phyloP scores from a whole-genome alignment of 106 monocot species.

The Allium cepa region DNA sequence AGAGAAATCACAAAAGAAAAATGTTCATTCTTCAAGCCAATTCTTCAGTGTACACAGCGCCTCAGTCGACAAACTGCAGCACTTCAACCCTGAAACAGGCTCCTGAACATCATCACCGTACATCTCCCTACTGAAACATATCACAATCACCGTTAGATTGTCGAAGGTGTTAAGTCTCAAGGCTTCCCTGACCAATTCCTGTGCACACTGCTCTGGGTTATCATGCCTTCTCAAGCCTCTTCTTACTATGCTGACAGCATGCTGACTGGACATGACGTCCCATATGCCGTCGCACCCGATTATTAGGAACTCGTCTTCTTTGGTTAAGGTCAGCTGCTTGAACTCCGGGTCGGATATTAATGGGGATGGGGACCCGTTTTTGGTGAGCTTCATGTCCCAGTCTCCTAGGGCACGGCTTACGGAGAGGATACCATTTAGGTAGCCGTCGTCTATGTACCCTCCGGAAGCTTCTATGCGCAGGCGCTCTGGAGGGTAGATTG shows the following conservation, averaged over 20 bases:
- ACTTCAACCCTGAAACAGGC: constrained; percentile 11
- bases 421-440: constrained; percentile 59
- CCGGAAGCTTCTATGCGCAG: constrained; percentile 34
- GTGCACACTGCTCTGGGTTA: constrained; percentile 46
- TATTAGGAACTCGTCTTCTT: constrained; percentile 65
- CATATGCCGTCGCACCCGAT: constrained; percentile 69
- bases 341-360: constrained; percentile 59
- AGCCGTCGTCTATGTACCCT: constrained; percentile 48
- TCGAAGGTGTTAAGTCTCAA: constrained; percentile 45
- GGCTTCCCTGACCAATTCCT: constrained; percentile 55
- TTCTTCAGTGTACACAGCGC: constrained; percentile 38
- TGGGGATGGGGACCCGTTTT: constrained; percentile 32
- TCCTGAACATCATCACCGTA: constrained; percentile 16
- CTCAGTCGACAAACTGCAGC: constrained; percentile 38
- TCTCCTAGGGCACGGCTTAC: constrained; percentile 54
- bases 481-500: constrained; percentile 27
- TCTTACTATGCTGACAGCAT: constrained; percentile 39
- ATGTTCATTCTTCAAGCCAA: constrained; percentile 14
- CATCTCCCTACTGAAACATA: constrained; percentile 36
- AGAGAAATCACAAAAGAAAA: too few species aligned
- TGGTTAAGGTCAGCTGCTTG: constrained; percentile 20
- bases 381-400: constrained; percentile 49
- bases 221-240: constrained; percentile 39
- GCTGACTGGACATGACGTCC: constrained; percentile 66
- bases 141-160: constrained; percentile 53